Percentiles rank a stretch among this genome's conserved stretches.
phyloP scores from a whole-genome alignment of 176 grass and related monocot species.

The Eleusine coracana region DNA sequence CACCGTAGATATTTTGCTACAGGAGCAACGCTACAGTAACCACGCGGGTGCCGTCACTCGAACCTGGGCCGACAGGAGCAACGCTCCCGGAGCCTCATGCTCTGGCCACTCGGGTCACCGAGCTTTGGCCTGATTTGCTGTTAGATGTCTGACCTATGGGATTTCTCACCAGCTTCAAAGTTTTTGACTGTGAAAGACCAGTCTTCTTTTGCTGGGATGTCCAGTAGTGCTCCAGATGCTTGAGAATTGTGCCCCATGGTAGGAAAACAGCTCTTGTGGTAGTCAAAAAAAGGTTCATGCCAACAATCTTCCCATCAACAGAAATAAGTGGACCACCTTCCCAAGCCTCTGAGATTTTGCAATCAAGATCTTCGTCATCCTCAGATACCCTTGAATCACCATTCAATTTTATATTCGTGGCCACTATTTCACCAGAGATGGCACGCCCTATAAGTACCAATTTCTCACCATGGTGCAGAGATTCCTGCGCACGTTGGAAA shows the following conservation, averaged over 20 bases:
- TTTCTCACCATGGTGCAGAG: neutral
- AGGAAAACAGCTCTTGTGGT: neutral
- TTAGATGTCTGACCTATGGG: no score
- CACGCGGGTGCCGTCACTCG: no score
- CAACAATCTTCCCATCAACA: conserved; percentile 30
- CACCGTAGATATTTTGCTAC: no score
- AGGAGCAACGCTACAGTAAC: no score
- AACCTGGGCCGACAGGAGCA: no score
- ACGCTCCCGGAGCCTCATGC: no score
- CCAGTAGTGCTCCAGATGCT: no score
- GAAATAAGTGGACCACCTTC: conserved; percentile 34
- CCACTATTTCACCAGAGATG: neutral
- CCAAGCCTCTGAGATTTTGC: conserved; percentile 28
- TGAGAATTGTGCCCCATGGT: conserved; percentile 4
- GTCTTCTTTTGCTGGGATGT: no score
- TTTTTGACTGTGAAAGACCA: no score
- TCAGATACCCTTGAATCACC: neutral
- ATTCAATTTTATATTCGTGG: neutral
- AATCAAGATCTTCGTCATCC: neutral
- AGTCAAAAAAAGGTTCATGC: conserved; percentile 14
- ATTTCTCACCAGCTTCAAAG: no score
- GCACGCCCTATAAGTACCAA: neutral
- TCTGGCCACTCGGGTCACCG: no score
- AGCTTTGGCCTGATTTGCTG: no score
- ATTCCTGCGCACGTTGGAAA: neutral